Base-by-base conservation (phyloP, 2,329 filamentous ascomycete species). In the Hortaea werneckii region DNA sequence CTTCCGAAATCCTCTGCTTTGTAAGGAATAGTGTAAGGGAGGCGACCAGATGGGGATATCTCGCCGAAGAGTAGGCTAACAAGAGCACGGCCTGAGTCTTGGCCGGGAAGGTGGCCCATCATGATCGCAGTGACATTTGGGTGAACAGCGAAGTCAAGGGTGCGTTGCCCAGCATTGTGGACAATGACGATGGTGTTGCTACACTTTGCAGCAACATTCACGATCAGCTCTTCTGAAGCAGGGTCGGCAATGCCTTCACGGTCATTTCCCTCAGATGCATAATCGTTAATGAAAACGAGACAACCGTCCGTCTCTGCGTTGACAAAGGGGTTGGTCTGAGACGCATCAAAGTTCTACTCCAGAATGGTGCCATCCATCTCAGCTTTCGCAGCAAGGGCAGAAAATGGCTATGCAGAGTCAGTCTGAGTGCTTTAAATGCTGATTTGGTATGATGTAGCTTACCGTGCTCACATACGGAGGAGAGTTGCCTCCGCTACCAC, bases 141-240 rank as follows among this genome's bases (percentile, higher is more conserved):
- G 41, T 61, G 52, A 13, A 58, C 52, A 47, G 56, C 52, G 51
- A 52, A 61, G 45, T 61, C 56, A 27, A 62, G 52, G 37, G 56
- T 46, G n/a, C 56, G 49, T 42, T 56, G 54, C 11, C 68, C 68
- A 13, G 61, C 62, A 5, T 65, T 65, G 55, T 71, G 65, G 4
- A 65, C 69, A 12, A 76, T 59, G 29, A 77, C 73, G 32, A 77
- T 59, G 1, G 73, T 76, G 56, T 76, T 76, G 54, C 63, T 67
- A 62, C 73, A 76, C 30, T 55, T 45, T 5, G 42, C 41, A 10
- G 59, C 57, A 26, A 61, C 52, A 45, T 55, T 58, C 11, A 39
- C 50, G 30, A 62, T 52, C 8, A 61, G 52, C 6, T 41, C 48
- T 45, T 62, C 57, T 28, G 52, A 50, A 37, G 48, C 51, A 40